Conservation (phyloP, 441 rosid species). For the Arabidopsis hybrid region DNA sequence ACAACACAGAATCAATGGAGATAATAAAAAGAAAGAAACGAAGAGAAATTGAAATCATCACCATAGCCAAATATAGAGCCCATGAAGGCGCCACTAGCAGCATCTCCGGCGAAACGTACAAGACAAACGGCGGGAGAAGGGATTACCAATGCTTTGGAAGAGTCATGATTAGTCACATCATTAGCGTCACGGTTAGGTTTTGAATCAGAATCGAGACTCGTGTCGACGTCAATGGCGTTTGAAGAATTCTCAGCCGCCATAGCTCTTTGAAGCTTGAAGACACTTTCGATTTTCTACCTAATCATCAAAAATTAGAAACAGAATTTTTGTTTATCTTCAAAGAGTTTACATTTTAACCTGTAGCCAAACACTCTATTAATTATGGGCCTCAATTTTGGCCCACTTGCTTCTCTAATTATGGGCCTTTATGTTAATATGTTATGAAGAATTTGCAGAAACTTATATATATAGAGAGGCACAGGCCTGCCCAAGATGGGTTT, state of each 20-base stretch:
- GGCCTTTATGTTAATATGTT: too few relatives aligned
- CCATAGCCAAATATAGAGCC: conserved; percentile 92
- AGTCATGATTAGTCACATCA: conserved; percentile 33
- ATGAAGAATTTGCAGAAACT: too few relatives aligned
- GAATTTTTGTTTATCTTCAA: conserved; percentile 3
- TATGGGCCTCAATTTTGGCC: conserved; percentile 6
- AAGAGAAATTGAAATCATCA: conserved; percentile 13
- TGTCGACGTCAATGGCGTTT: conserved; percentile 44
- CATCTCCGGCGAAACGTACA: conserved; percentile 73
- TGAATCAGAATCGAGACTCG: conserved; percentile 43
- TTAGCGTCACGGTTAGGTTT: conserved; percentile 34
- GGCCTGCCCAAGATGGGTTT: conserved; percentile 41
- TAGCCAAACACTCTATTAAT: conserved; percentile 13
- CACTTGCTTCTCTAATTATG: not conserved
- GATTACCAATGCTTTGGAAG: conserved; percentile 50
- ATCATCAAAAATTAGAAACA: conserved; percentile 6
- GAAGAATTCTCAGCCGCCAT: conserved; percentile 65
- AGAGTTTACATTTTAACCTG: conserved; percentile 2
- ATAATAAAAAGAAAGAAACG: not conserved
- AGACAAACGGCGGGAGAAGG: conserved; percentile 70
- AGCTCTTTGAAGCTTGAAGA: conserved; percentile 41
- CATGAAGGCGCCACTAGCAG: conserved; percentile 86
- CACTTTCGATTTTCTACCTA: conserved; percentile 29
- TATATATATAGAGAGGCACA: too few relatives aligned
- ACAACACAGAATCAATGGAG: not conserved